Conservation (phyloP, 2,329 filamentous ascomycete species). For the Penicillium sclerotiorum region DNA sequence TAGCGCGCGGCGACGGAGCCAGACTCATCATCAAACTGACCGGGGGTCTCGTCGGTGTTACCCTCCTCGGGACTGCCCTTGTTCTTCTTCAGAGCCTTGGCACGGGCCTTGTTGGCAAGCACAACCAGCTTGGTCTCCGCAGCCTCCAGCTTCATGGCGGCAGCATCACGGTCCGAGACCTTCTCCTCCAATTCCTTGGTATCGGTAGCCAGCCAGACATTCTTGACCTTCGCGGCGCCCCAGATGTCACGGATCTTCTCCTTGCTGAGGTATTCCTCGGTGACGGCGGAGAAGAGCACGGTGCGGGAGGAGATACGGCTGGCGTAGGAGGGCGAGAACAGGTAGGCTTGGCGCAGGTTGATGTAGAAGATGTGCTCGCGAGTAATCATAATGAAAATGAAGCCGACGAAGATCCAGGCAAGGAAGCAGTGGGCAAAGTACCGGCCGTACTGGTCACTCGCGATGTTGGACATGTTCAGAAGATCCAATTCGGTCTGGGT, state of each 20-base stretch:
- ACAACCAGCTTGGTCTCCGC: constrained; percentile 86
- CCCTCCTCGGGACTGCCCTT: constrained; percentile 43
- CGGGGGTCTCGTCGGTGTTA: constrained; percentile 46
- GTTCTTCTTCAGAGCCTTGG: constrained; percentile 69
- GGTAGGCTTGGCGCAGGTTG: constrained; percentile 89
- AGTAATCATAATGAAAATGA: constrained; percentile 85
- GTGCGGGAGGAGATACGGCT: constrained; percentile 87
- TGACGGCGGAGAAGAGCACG: constrained; percentile 85
- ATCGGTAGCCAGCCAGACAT: constrained; percentile 81
- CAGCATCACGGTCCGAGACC: constrained; percentile 78
- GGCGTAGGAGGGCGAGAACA: constrained; percentile 80
- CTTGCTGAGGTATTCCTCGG: constrained; percentile 74
- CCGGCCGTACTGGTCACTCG: constrained; percentile 57
- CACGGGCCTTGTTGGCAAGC: constrained; percentile 70
- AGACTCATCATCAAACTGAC: constrained; percentile 65
- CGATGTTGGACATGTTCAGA: constrained; percentile 77
- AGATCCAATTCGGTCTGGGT: constrained; percentile 69
- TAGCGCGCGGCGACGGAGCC: constrained; percentile 73
- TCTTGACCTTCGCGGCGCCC: constrained; percentile 73
- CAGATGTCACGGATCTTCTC: constrained; percentile 78
- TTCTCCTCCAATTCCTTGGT: constrained; percentile 76
- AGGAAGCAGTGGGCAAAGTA: constrained; percentile 82
- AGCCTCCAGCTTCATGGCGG: constrained; percentile 78
- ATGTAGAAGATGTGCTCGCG: constrained; percentile 90
- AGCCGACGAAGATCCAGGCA: constrained; percentile 81